These are phyloP conservation scores for Graphilbum fragrans DNA, from an alignment of 2,329 filamentous ascomycete genomes.

Conservation along the genomic window DNA sequence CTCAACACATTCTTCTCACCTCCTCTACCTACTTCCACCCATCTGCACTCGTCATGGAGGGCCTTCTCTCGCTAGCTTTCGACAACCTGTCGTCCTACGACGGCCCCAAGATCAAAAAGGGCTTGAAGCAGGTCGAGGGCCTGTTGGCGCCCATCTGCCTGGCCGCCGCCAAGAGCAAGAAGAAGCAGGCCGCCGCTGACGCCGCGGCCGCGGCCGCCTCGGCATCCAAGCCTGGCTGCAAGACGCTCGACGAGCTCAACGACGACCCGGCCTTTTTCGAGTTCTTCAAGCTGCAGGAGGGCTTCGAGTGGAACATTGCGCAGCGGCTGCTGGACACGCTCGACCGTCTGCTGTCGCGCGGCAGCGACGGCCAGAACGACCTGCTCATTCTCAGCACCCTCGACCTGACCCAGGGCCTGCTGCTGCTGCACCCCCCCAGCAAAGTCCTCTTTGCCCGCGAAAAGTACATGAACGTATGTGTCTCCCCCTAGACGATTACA, in stretches of 20 bases:
- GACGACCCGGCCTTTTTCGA: constrained; percentile 84
- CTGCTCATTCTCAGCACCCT: constrained; percentile 78
- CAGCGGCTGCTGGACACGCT: constrained; percentile 59
- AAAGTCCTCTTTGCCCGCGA: constrained; percentile 78
- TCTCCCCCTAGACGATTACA: neutral
- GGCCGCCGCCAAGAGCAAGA: constrained; percentile 27
- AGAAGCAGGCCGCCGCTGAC: constrained; percentile 1
- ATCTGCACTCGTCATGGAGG: constrained; percentile 72
- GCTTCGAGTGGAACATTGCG: constrained; percentile 96
- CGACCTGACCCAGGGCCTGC: constrained; percentile 75
- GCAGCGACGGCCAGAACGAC: constrained; percentile 58
- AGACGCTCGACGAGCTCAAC: constrained; percentile 56
- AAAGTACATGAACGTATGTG: constrained; percentile 79
- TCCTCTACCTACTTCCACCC: too few relatives aligned
- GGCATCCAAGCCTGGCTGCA: constrained; percentile 24
- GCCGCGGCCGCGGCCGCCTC: constrained; percentile 22
- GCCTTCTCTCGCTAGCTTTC: constrained; percentile 82
- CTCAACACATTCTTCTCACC: too few relatives aligned
- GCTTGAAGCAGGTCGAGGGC: constrained; percentile 85
- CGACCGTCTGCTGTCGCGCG: constrained; percentile 15
- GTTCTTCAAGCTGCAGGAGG: constrained; percentile 93
- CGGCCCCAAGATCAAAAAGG: constrained; percentile 80
- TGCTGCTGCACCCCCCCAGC: constrained; percentile 83
- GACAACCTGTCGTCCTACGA: constrained; percentile 94
- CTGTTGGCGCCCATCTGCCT: constrained; percentile 91